Evolutionary conservation across 73 alveolate species (phyloP).

Genomic region (Paramecium primaurelia): DNA sequence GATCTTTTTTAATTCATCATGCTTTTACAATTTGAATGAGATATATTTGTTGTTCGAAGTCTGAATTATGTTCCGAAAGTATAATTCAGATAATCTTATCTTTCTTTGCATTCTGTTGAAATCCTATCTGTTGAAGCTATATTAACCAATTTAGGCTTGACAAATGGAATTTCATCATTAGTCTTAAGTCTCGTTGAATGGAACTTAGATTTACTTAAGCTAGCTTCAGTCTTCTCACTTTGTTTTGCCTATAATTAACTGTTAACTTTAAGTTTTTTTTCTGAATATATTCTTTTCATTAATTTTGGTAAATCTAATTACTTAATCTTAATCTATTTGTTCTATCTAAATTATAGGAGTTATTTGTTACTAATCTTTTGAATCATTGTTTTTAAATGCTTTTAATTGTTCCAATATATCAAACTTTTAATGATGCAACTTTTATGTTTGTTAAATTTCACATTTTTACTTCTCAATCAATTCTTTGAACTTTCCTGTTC

Average conservation of each 20-base stretch:
- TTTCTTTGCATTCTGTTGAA: background rate
- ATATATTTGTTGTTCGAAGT: background rate
- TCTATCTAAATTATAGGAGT: background rate
- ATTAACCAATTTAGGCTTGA: background rate
- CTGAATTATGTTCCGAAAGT: background rate
- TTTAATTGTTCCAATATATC: background rate
- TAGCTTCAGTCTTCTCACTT: background rate
- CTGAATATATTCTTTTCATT: background rate
- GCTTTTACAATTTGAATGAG: background rate
- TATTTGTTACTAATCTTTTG: background rate
- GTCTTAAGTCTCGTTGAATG: background rate
- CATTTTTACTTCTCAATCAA: background rate
- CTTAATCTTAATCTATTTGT: background rate
- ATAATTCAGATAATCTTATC: background rate
- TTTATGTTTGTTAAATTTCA: background rate
- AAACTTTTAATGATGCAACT: background rate
- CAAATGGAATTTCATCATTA: background rate
- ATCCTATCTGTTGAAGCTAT: background rate
- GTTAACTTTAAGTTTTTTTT: background rate
- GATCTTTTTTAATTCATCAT: background rate
- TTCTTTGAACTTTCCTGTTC: background rate
- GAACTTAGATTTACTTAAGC: background rate
- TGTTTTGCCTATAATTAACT: background rate
- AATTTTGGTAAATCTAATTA: background rate
- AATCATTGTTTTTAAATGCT: background rate